A percentile compares a stretch with the other conserved stretches of the same genome.
These are phyloP conservation scores for Solanum appendiculatum DNA, from an alignment of 257 asterid genomes.

Conservation along the genomic window DNA sequence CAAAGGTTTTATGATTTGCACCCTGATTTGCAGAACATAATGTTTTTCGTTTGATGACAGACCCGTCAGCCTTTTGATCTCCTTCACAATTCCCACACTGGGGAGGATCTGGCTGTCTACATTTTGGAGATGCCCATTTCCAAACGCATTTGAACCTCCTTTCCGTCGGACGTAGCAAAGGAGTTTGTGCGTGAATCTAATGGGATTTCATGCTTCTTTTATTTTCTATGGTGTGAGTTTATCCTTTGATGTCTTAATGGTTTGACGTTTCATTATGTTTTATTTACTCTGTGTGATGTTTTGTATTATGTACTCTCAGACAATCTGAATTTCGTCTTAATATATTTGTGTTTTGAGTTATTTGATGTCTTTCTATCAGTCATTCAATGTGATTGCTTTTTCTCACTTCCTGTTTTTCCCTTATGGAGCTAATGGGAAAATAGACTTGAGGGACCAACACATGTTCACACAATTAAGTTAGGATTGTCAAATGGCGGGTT, in stretches of 20 bases:
- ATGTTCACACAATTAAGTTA: no score
- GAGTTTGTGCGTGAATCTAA: slow-evolving; percentile 79
- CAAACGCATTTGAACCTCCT: slow-evolving; percentile 31
- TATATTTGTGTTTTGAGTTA: background rate
- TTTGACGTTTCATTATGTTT: background rate
- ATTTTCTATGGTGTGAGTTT: background rate
- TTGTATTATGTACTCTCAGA: background rate
- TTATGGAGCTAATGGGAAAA: background rate
- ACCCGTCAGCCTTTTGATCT: background rate
- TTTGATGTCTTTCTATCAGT: background rate
- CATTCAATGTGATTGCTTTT: background rate
- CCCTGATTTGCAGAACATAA: slow-evolving; percentile 27
- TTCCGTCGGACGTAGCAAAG: slow-evolving; percentile 9
- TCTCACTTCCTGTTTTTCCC: background rate
- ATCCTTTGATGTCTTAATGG: background rate
- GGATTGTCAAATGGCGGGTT: no score
- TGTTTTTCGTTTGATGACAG: slow-evolving; percentile 39
- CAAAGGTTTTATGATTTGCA: slow-evolving; percentile 29
- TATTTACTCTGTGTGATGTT: background rate
- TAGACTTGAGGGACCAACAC: background rate
- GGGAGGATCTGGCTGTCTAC: background rate
- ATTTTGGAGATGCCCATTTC: background rate
- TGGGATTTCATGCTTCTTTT: slow-evolving; percentile 10
- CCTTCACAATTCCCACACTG: background rate
- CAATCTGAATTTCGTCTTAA: background rate